phyloP scores from a whole-genome alignment of 139 green algal species.

The Chlorella sorokiniana region DNA sequence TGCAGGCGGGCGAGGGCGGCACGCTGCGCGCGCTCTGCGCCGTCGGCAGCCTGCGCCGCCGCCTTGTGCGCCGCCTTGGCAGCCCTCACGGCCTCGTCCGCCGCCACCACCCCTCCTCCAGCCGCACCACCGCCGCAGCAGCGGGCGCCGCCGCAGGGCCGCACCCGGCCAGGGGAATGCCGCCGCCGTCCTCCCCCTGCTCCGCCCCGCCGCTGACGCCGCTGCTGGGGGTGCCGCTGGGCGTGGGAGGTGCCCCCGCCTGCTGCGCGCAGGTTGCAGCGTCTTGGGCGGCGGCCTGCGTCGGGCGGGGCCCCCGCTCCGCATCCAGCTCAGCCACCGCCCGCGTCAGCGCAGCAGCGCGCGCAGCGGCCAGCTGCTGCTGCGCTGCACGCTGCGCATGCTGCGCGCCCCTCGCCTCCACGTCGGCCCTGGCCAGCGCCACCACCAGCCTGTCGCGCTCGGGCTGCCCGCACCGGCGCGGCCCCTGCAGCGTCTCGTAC shows the following conservation, averaged over 20 bases:
- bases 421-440: conserved; percentile 30
- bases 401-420: not conserved
- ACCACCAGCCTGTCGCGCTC: conserved; percentile 43
- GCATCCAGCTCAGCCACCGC: not conserved
- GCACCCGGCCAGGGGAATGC: too few relatives aligned
- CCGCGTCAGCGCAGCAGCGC: too few relatives aligned
- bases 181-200: too few relatives aligned
- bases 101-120: conserved; percentile 29
- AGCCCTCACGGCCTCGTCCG: conserved; percentile 14
- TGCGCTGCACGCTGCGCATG: not conserved
- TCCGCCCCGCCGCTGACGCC: not conserved
- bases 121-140: not conserved
- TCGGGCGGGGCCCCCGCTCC: not conserved
- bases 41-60: not conserved
- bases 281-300: not conserved
- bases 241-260: not conserved
- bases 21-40: conserved; percentile 23
- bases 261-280: not conserved
- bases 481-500: conserved; percentile 40
- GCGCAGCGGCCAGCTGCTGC: not conserved
- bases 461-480: conserved; percentile 35
- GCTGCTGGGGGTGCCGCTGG: not conserved
- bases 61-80: conserved; percentile 32
- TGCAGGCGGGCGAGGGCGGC: conserved; percentile 27
- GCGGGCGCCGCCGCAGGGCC: too few relatives aligned